Base-by-base conservation (phyloP, 2,329 filamentous ascomycete genomes). In the Stagonosporopsis cucurbitacearum region DNA sequence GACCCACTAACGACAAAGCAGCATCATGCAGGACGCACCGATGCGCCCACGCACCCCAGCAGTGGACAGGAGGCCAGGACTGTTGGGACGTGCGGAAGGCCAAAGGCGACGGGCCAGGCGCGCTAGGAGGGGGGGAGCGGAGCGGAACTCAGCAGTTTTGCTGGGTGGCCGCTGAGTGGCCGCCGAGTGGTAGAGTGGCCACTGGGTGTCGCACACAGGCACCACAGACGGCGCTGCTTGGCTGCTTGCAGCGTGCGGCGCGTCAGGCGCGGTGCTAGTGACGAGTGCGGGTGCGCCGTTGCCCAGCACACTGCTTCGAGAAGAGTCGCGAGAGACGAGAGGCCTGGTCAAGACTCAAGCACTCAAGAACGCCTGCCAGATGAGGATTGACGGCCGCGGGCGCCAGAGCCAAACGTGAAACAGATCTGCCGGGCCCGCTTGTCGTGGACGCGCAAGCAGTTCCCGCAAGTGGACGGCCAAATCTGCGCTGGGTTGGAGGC, bases 371-470 rank as follows among this genome's bases (percentile, higher is more conserved):
- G 32, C 32, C 17, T 39, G 42, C 33, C 52, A 62, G 54, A 62
- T 64, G 63, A 64, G 50, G 59, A 61, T 59, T 48, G 45, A 57
- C 58, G 60, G 59, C 57, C 56, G 42, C 39, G 53, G 47, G 47
- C 53, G 48, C 53, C 53, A 56, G 37, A 51, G 54, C 47, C 62
- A 49, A 26, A 62, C 50, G 44, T 72, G 70, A 74, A 74, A 73
- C 70, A 58, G 67, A 69, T 68, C 63, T 65, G 65, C 68, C 60
- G 64, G 57, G 64, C 60, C 54, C 57, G 57, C 50, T 52, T 42
- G 32, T 36, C 39, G 53, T 64, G 67, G 63, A 71, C 71, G 68
- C 70, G 71, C 69, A 74, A 74, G 63, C 69, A 58, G 41, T 37
- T 49, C 44, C 52, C 54, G 43, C 36, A 59, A 39, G 22, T 33